Conservation (phyloP, 73 alveolate species). For the Tetrahymena borealis region DNA sequence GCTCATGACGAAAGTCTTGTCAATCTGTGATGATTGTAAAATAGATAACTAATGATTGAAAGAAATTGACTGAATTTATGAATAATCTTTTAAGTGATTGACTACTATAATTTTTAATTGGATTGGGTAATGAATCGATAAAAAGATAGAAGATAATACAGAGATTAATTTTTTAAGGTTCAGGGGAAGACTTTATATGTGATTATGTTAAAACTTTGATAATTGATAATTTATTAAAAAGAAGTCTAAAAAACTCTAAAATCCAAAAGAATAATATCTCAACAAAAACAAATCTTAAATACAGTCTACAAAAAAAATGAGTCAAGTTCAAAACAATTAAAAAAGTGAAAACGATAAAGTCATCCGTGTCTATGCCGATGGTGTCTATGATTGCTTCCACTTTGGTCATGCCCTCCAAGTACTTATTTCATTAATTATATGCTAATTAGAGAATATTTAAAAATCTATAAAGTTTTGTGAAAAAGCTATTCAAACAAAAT, state of each 20-base stretch:
- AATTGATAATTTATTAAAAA: too few species aligned
- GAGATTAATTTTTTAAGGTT: too few species aligned
- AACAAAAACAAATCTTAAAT: background rate
- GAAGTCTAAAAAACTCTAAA: background rate
- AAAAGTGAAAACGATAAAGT: background rate
- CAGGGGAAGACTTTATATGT: too few species aligned
- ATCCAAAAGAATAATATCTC: background rate
- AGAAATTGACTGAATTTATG: too few species aligned
- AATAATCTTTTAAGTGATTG: too few species aligned
- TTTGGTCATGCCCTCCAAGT: constrained; percentile 77
- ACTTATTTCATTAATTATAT: background rate
- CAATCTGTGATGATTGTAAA: too few species aligned
- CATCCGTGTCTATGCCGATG: constrained; percentile 85
- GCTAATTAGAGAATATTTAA: background rate
- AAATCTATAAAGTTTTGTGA: background rate
- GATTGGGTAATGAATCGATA: too few species aligned
- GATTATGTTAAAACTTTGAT: too few species aligned
- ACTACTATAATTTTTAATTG: too few species aligned
- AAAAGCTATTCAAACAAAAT: background rate
- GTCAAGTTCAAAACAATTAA: background rate
- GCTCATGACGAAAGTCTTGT: too few species aligned
- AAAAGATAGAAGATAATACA: too few species aligned
- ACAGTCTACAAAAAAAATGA: background rate
- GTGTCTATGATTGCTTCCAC: constrained; percentile 91
- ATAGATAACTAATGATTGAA: too few species aligned